Conservation (phyloP, 352 stramenopile species). For the Globisporangium emineosum region DNA sequence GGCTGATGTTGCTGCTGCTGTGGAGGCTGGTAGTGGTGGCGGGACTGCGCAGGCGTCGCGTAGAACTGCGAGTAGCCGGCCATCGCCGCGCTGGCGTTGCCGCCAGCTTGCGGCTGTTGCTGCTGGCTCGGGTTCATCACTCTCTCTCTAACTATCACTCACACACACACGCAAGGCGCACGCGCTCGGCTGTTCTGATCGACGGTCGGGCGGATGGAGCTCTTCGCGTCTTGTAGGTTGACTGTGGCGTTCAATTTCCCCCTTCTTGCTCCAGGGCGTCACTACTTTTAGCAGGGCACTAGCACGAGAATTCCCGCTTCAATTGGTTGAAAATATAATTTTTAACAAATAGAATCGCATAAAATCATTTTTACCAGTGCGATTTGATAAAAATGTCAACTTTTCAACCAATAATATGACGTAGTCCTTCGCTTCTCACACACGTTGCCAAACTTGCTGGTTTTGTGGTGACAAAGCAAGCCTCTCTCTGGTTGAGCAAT, state of each 20-base stretch:
- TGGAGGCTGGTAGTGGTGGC: slow-evolving; percentile 6
- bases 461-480: slow-evolving; percentile 11
- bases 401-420: slow-evolving; percentile 2
- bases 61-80: slow-evolving; percentile 74
- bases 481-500: background rate
- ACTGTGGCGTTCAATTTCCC: background rate
- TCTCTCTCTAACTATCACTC: background rate
- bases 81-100: slow-evolving; percentile 39
- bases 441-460: too few relatives aligned
- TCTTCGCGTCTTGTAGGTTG: background rate
- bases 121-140: slow-evolving; percentile 33
- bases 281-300: background rate
- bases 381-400: background rate
- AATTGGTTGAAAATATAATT: background rate
- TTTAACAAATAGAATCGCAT: too few relatives aligned
- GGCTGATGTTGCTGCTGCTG: slow-evolving; percentile 9
- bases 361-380: background rate
- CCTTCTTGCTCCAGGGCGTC: slow-evolving; percentile 5
- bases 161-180: background rate
- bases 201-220: background rate
- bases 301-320: background rate
- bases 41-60: slow-evolving; percentile 23
- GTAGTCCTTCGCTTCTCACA: background rate
- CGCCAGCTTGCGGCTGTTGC: slow-evolving; percentile 26
- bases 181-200: background rate